Base-by-base conservation (phyloP, 345 rosid species). In the Citrus inodora region DNA sequence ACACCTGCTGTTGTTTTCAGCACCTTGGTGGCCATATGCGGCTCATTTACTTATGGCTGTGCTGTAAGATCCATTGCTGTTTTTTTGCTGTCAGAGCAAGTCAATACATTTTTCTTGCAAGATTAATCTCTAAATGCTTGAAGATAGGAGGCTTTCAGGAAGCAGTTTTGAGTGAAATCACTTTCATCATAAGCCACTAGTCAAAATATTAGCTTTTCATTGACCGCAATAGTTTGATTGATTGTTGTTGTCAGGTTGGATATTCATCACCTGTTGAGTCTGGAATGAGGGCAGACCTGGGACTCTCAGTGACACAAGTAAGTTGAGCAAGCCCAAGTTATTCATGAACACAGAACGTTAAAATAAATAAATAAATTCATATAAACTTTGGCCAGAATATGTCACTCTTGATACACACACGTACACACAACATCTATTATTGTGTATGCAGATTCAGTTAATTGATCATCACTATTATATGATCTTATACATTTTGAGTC, bases 221-320 rank as follows among this genome's bases (percentile, higher is more conserved):
- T 59, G 33, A 28, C 38, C 2, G n/a, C 13, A 35, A 7, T 64
- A 64, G 27, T n/a, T 67, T 48, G 51, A 46, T 60, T 32, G n/a
- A 11, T 42, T 42, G 13, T 11, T 42, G 51, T 62, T 13, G 66
- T 82, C 84, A 91, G 93, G 46, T 83, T 78, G 89, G 91, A 42
- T 93, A 87, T 70, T 85, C 97, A 14, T 88, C 94, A 30, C 92
- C 98, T 1, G 93, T 91, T n/a, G 87, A 91, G 73, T 81, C 88
- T 46, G 89, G 88, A 70, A 94, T 94, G 75, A 81, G 82, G 76
- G 82, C 86, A 78, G 97, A 93, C 62, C 70, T 92, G 63, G 94
- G 87, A 71, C 92, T 94, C 46, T 88, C 95, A 22, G 74, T 89
- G 21, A 89, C 87, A 38, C 81, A 25, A 25, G 73, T 70, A 25